phyloP scores from a whole-genome alignment of 805 yeast species.

The Ogataea trehalophila region DNA sequence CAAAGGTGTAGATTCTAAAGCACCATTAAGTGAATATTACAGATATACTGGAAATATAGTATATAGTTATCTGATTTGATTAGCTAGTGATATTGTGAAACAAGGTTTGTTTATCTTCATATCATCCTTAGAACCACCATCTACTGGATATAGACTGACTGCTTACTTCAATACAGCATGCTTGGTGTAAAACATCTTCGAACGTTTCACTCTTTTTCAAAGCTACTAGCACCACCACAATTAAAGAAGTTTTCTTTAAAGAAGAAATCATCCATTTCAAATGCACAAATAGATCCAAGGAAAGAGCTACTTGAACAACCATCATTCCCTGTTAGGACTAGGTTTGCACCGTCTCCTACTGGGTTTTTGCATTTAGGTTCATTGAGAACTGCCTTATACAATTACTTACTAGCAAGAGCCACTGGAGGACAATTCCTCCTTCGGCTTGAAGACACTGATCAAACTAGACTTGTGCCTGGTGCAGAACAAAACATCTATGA shows the following conservation, averaged over 20 bases:
- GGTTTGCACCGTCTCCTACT: slow-evolving; percentile 98
- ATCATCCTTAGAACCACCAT: too few species aligned
- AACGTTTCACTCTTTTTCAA: not conserved
- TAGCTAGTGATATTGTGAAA: too few species aligned
- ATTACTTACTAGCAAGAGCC: slow-evolving; percentile 71
- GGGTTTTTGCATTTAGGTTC: slow-evolving; percentile 95
- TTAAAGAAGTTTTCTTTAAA: slow-evolving; percentile 12
- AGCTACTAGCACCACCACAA: not conserved
- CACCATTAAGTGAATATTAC: too few species aligned
- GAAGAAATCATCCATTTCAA: not conserved
- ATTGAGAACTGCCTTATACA: slow-evolving; percentile 86
- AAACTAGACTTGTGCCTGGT: slow-evolving; percentile 65
- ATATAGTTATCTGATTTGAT: too few species aligned
- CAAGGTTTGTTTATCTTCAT: too few species aligned
- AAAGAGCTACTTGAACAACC: slow-evolving; percentile 27
- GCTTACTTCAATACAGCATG: too few species aligned
- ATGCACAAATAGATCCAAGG: not conserved
- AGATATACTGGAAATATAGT: too few species aligned
- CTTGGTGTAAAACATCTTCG: not conserved
- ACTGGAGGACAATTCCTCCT: slow-evolving; percentile 79
- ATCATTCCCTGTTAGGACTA: slow-evolving; percentile 61
- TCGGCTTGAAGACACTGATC: slow-evolving; percentile 92
- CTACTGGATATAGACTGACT: too few species aligned
- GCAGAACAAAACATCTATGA: slow-evolving; percentile 81
- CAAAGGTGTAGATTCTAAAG: too few species aligned